Evolutionary conservation across 306 rosid species (phyloP).

Genomic region (Cicer arietinum): DNA sequence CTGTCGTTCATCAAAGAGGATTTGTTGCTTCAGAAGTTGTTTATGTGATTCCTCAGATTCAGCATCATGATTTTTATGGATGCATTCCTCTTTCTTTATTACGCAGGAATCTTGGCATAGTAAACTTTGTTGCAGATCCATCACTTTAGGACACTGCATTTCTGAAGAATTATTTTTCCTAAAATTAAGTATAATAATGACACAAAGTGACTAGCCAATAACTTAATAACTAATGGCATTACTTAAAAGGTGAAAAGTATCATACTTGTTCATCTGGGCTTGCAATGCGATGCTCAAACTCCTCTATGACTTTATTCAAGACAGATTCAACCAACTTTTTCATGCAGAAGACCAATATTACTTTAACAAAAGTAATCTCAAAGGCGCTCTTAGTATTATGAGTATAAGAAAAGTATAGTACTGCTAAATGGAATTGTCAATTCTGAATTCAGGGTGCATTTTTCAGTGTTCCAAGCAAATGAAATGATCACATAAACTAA

Average conservation of each 20-base stretch:
- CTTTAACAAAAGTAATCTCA: conserved; percentile 31
- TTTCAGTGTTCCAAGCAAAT: conserved; percentile 22
- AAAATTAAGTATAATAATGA: neutral
- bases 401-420: conserved; percentile 31
- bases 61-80: conserved; percentile 48
- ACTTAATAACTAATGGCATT: conserved; percentile 1
- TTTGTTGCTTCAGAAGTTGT: conserved; percentile 62
- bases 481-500: neutral
- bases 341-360: conserved; percentile 49
- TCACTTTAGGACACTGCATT: conserved; percentile 54
- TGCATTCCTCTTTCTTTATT: conserved; percentile 53
- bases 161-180: conserved; percentile 22
- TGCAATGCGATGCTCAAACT: conserved; percentile 77
- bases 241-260: conserved; percentile 26
- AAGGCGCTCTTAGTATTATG: conserved; percentile 27
- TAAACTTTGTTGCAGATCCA: conserved; percentile 54
- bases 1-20: conserved; percentile 78
- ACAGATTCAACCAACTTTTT: conserved; percentile 86
- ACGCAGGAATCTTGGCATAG: conserved; percentile 46
- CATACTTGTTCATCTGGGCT: conserved; percentile 71
- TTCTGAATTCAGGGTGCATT: conserved; percentile 36
- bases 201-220: neutral
- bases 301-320: conserved; percentile 81
- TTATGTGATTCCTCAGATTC: conserved; percentile 61
- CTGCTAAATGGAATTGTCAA: conserved; percentile 33